Conservation (phyloP, 495 filamentous ascomycete genomes). For the Aeminium ludgeri region DNA sequence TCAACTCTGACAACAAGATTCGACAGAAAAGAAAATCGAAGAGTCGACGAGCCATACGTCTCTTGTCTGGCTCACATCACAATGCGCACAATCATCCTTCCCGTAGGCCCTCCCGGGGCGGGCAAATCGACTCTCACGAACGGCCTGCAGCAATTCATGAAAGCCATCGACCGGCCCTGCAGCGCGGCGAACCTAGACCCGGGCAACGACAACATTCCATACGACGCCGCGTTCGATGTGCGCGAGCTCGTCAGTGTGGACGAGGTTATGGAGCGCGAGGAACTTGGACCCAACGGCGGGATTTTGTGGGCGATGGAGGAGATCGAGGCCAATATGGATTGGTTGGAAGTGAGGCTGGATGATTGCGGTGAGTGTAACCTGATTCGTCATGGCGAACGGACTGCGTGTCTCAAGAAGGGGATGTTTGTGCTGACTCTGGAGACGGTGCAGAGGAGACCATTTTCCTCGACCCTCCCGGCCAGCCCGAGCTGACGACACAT, state of each 20-base stretch:
- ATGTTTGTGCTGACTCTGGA: constrained; percentile 1
- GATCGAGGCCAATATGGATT: constrained; percentile 80
- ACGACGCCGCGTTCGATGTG: constrained; percentile 78
- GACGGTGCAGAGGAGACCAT: constrained; percentile 61
- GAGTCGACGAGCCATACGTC: too few species aligned
- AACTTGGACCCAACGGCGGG: constrained; percentile 81
- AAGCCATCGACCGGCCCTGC: constrained; percentile 83
- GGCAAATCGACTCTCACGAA: constrained; percentile 97
- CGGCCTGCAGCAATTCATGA: constrained; percentile 97
- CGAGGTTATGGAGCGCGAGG: constrained; percentile 86
- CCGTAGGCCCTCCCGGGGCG: constrained; percentile 81
- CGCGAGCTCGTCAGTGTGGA: constrained; percentile 76
- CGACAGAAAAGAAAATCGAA: too few species aligned
- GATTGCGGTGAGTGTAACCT: constrained; percentile 26
- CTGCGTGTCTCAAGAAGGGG: neutral
- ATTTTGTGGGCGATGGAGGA: constrained; percentile 89
- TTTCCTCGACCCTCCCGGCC: constrained; percentile 89
- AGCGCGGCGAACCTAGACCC: constrained; percentile 93
- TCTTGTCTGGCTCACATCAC: too few species aligned
- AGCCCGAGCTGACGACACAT: constrained; percentile 93
- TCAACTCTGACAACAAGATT: too few species aligned
- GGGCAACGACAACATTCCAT: constrained; percentile 72
- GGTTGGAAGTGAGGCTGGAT: constrained; percentile 48
- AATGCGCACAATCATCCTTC: constrained; percentile 44
- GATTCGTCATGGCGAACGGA: too few species aligned